Conservation (phyloP, 2,329 filamentous ascomycete species). For the Colletotrichum sp. region DNA sequence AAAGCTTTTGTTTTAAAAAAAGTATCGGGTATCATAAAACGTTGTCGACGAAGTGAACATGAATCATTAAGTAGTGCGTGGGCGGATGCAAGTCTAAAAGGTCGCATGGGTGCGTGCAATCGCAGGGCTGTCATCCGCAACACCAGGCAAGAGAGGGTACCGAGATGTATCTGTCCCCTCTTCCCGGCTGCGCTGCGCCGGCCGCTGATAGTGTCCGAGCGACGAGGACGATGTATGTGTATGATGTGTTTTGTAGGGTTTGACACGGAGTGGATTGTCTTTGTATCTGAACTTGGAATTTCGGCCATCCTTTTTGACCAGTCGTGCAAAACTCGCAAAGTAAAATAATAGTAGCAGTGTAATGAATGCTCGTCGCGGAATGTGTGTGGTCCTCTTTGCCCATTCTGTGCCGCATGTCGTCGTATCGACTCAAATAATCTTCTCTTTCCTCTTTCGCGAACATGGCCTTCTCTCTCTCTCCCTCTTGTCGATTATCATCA, state of each 20-base stretch:
- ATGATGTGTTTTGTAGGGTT: background rate
- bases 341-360: slow-evolving; percentile 11
- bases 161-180: background rate
- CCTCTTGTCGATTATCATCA: background rate
- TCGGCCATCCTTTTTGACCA: background rate
- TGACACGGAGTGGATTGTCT: slow-evolving; percentile 17
- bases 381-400: background rate
- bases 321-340: slow-evolving; percentile 4
- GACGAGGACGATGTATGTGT: background rate
- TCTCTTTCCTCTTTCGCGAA: background rate
- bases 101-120: background rate
- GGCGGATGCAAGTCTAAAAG: background rate
- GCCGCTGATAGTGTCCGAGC: background rate
- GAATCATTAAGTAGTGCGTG: background rate
- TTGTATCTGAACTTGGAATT: slow-evolving; percentile 17
- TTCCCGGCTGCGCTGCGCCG: background rate
- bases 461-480: background rate
- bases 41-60: background rate
- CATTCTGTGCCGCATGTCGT: slow-evolving; percentile 13
- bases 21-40: background rate
- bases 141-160: background rate
- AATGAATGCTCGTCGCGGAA: slow-evolving; percentile 9
- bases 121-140: background rate
- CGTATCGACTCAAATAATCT: slow-evolving; percentile 1
- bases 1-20: background rate